A percentile compares a stretch with the other conserved stretches of the same genome.
phyloP scores from a whole-genome alignment of 495 filamentous ascomycete genomes.

The Xylaria intraflava region DNA sequence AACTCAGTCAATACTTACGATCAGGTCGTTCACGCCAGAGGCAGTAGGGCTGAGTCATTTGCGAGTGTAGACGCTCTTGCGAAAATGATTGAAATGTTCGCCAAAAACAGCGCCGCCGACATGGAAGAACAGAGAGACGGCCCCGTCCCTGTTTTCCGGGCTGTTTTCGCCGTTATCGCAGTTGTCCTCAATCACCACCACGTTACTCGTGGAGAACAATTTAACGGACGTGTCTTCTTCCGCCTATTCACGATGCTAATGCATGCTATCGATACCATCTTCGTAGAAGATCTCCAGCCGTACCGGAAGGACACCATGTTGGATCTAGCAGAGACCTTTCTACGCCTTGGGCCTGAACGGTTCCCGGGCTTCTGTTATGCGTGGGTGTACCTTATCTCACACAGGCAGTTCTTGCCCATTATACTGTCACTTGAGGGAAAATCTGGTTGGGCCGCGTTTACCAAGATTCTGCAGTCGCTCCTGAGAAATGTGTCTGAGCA shows the following conservation, averaged over 20 bases:
- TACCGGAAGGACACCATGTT: conserved; percentile 61
- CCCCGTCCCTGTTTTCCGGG: conserved; percentile 52
- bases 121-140: conserved; percentile 13
- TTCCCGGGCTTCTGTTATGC: conserved; percentile 76
- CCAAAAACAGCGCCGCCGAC: conserved; percentile 44
- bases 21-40: conserved; percentile 51
- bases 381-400: conserved; percentile 76
- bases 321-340: conserved; percentile 64
- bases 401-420: conserved; percentile 79
- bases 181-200: conserved; percentile 82
- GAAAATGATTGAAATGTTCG: conserved; percentile 70
- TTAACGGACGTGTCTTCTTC: conserved; percentile 87
- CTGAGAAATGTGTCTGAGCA: conserved; percentile 72
- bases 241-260: conserved; percentile 81
- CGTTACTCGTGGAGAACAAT: conserved; percentile 68
- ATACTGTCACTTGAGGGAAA: conserved; percentile 65
- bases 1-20: conserved; percentile 70
- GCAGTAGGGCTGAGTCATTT: conserved; percentile 59
- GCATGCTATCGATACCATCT: conserved; percentile 46
- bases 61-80: conserved; percentile 77
- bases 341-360: conserved; percentile 65
- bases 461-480: conserved; percentile 66
- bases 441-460: conserved; percentile 67
- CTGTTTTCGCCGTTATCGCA: conserved; percentile 66
- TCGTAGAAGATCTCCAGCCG: conserved; percentile 36